Base-by-base conservation (phyloP, 352 stramenopile species). In the Phytophthora tentaculata region DNA sequence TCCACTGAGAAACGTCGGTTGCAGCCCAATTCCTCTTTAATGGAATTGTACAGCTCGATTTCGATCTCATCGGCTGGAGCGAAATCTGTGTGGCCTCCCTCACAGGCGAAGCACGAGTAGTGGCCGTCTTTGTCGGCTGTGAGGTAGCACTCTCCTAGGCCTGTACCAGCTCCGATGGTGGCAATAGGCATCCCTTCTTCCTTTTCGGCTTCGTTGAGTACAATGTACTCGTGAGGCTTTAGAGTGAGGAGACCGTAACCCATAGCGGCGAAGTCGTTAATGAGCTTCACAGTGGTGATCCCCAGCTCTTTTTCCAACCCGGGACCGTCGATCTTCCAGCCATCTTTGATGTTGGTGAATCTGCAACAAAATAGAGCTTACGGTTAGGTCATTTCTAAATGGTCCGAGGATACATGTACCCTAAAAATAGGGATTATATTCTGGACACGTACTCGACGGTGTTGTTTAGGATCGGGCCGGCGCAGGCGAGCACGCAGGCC, bases 181-280 rank as follows among this genome's bases (percentile, higher is more conserved):
- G 91, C 96, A 59, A 98, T 99, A 19, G 96, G 96, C 35, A 86
- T 91, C 10, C 80, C 73, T 54, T 94, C 79, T 55, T 88, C 76
- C 35, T 75, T 79, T 20, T 81, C 63, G 23, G 76, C 86, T 48
- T 95, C 86, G 67, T 97, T 94, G n/a, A 94, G 83, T 35, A 96
- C 71, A 59, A 97, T 93, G 76, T 98, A 97, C 64, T 96, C 90
- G 52, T 97, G 83, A 39, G 88, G 76, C 74, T 98, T 90, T 23
- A 99, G 78, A 57, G 97, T 99, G 4, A 99, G 79, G 32, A 98
- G 85, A 16, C 97, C 97, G 79, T 99, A 99, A 47, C 97, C 97
- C 76, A 98, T 97, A 26, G 95, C 97, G 0, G 97, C 95, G 80
- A 99, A 99, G 78, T 99, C 97, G 73, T 99, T 99, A 53, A 99